Evolutionary conservation across 2,329 filamentous ascomycete genomes (phyloP), one percentile per base, ranked within the genome.

Genomic region (Magnaporthiopsis rhizophila): DNA sequence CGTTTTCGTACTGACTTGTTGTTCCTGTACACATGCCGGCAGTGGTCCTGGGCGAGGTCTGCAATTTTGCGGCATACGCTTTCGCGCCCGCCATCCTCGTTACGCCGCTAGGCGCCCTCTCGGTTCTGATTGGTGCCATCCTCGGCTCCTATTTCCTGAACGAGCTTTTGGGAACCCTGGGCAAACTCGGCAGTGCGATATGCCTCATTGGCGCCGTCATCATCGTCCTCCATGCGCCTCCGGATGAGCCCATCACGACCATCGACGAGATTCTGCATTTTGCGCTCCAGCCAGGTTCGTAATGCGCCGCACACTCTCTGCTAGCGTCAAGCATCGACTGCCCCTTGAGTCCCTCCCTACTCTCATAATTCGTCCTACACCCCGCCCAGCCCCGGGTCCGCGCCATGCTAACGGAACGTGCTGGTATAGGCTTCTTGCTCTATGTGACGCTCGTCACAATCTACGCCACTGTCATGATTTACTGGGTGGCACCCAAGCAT

Each of bases 41-140:
- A 96, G 92, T 99, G 86, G 90, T 92, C 66, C 79, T 96, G 59
- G 95, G 95, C 73, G 95, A 99, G 79, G 81, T 97, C 65, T 96
- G 92, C 79, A 99, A 99, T 77, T 99, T 99, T 75, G 93, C 93
- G 62, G 95, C 95, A 67, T 99, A 99, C 75, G 95, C 95, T 9
- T 99, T 98, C 78, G 95, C 95, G 69, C 95, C 95, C 57, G 96
- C 95, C n/a, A 99, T 99, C 77, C 84, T 99, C 63, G 95, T 99
- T 57, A 99, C 95, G 6, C 95, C 95, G 32, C 81, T 99, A 30
- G 95, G 95, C 67, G 95, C 95, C 64, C 83, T 99, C 67, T 95
- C 91, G 73, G 96, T 99, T 65, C 81, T 99, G 69, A 97, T 99
- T 72, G 95, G 92, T 68, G 93, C 95, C 26, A 92, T 99, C 36